Evolutionary conservation across 768 basidiomycete species (phyloP).

Genomic region (Collybia nuda): DNA sequence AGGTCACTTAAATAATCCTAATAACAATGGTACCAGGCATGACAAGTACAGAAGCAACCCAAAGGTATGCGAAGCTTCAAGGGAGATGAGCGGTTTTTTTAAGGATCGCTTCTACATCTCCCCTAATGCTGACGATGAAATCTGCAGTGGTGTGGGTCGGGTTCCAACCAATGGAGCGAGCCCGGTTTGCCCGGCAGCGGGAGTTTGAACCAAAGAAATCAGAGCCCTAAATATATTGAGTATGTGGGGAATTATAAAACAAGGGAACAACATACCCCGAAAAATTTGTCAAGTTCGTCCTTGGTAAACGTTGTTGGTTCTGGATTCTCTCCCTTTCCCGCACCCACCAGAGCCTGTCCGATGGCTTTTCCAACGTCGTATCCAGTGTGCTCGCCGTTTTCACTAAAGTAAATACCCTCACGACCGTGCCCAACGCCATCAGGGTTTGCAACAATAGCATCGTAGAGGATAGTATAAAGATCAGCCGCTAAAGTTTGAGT

Average conservation of each 20-base stretch:
- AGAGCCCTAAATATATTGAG: conserved; percentile 22
- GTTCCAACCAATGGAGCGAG: conserved; percentile 44
- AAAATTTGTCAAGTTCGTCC: conserved; percentile 44
- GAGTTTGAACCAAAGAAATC: conserved; percentile 36
- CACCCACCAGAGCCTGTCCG: conserved; percentile 33
- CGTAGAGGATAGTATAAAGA: conserved; percentile 30
- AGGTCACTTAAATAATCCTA: no score
- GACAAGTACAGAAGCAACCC: no score
- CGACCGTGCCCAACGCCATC: conserved; percentile 38
- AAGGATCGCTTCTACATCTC: conserved; percentile 31
- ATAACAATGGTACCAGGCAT: no score
- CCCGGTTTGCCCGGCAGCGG: conserved; percentile 34
- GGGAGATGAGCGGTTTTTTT: not conserved
- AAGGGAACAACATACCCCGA: conserved; percentile 20
- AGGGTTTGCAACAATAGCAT: conserved; percentile 29
- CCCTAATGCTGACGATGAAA: conserved; percentile 39
- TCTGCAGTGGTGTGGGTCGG: conserved; percentile 38
- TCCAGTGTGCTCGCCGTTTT: conserved; percentile 45
- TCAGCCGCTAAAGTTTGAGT: conserved; percentile 31
- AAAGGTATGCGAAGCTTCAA: not conserved
- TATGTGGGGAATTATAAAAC: not conserved
- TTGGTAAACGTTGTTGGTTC: conserved; percentile 47
- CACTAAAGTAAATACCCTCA: conserved; percentile 55
- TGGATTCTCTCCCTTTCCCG: conserved; percentile 33
- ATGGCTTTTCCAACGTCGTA: conserved; percentile 41